phyloP scores from a whole-genome alignment of 306 rosid species.

The Cajanus cajan region DNA sequence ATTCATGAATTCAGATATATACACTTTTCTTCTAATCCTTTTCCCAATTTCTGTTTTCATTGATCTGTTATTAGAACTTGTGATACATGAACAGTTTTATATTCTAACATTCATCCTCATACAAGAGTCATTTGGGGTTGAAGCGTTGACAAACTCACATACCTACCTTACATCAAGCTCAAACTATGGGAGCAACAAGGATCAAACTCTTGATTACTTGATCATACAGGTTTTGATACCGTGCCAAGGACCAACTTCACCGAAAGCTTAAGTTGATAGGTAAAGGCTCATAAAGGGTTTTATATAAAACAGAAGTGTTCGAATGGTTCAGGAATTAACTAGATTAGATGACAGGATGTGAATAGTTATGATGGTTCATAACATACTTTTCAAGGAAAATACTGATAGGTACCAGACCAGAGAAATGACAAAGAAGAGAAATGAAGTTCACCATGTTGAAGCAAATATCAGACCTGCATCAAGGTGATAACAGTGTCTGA shows the following conservation, averaged over 20 bases:
- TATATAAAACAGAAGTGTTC: slow-evolving; percentile 1
- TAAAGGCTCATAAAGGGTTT: neutral
- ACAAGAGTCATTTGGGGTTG: neutral
- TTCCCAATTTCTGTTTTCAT: neutral
- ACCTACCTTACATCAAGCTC: neutral
- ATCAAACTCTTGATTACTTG: neutral
- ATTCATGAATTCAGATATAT: neutral
- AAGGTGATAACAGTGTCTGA: neutral
- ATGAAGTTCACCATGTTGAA: neutral
- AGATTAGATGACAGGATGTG: neutral
- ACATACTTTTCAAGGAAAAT: neutral
- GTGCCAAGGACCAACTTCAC: neutral
- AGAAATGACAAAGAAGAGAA: neutral
- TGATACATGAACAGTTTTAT: neutral
- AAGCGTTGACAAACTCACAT: neutral
- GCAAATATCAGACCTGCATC: neutral
- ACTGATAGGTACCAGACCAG: neutral
- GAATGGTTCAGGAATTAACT: slow-evolving; percentile 8
- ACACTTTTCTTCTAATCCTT: neutral
- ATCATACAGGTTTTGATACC: neutral
- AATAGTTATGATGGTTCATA: neutral
- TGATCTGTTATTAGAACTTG: neutral
- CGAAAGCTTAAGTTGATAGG: neutral
- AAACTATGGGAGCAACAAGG: neutral
- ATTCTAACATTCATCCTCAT: neutral